These are phyloP conservation scores for Beverwykella pulmonaria DNA, from an alignment of 495 filamentous ascomycete species.

Conservation along the genomic window DNA sequence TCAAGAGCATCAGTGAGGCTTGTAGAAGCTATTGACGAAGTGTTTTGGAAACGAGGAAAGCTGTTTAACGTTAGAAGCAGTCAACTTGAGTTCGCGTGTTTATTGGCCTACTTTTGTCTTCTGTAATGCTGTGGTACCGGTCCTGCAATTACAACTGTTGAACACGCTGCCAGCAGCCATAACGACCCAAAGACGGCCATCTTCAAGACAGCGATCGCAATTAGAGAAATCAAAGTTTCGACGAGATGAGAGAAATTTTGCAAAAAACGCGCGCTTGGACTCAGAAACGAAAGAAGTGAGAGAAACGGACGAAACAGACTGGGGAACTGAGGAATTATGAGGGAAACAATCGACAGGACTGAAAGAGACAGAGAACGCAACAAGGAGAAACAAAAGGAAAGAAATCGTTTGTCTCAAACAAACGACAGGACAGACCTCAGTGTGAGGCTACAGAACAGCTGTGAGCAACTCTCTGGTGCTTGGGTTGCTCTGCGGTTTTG, in stretches of 20 bases:
- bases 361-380: slow-evolving; percentile 8
- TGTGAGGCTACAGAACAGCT: slow-evolving; percentile 19
- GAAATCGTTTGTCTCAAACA: slow-evolving; percentile 24
- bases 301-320: slow-evolving; percentile 7
- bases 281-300: slow-evolving; percentile 11
- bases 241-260: slow-evolving; percentile 6
- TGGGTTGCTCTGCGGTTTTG: slow-evolving; percentile 29
- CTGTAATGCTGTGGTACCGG: slow-evolving; percentile 34
- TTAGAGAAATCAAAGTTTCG: slow-evolving; percentile 26
- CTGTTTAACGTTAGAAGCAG: slow-evolving; percentile 10
- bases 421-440: slow-evolving; percentile 26
- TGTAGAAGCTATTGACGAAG: slow-evolving; percentile 16
- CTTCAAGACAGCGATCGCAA: slow-evolving; percentile 21
- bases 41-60: slow-evolving; percentile 22
- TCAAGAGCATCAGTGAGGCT: neutral
- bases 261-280: slow-evolving; percentile 26
- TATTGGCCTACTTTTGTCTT: slow-evolving; percentile 19
- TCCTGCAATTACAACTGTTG: slow-evolving; percentile 27
- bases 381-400: slow-evolving; percentile 14
- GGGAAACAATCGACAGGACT: slow-evolving; percentile 33
- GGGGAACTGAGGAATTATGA: slow-evolving; percentile 28
- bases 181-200: slow-evolving; percentile 27
- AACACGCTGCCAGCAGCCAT: slow-evolving; percentile 40
- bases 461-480: neutral
- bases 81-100: neutral